Conservation (phyloP, 2,329 filamentous ascomycete genomes). For the Microcyclosporella mali region DNA sequence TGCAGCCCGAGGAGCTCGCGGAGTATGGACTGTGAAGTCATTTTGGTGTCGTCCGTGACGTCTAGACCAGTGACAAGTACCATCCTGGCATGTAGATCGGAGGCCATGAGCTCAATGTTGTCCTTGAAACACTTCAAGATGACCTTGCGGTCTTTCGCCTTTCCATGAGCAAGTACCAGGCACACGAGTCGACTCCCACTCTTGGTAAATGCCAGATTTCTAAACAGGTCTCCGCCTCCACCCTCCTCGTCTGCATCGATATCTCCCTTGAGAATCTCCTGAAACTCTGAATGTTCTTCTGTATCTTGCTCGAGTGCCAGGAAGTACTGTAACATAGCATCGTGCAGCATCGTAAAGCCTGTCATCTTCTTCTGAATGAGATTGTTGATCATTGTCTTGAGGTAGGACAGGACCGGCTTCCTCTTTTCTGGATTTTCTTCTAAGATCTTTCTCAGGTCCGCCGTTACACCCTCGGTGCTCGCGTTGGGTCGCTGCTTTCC, state of each 20-base stretch:
- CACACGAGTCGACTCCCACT: constrained; percentile 78
- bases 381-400: constrained; percentile 81
- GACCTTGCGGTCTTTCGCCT: constrained; percentile 86
- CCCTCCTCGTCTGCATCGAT: constrained; percentile 53
- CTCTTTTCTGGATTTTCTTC: constrained; percentile 76
- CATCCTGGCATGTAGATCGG: constrained; percentile 69
- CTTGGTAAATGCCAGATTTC: constrained; percentile 94
- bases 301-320: constrained; percentile 69
- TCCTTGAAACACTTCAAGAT: constrained; percentile 88
- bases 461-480: constrained; percentile 33
- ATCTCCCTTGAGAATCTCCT: constrained; percentile 86
- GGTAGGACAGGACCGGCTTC: constrained; percentile 74
- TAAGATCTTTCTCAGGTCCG: constrained; percentile 70
- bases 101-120: constrained; percentile 76
- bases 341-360: constrained; percentile 95
- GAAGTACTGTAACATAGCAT: constrained; percentile 97
- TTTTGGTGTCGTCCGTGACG: constrained; percentile 87
- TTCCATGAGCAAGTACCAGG: constrained; percentile 74
- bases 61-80: constrained; percentile 83
- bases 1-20: constrained; percentile 71
- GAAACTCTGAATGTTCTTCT: constrained; percentile 77
- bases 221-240: constrained; percentile 72
- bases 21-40: constrained; percentile 78
- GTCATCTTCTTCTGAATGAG: constrained; percentile 95
- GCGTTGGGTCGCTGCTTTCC: constrained; percentile 51